Percentiles rank a stretch among this genome's conserved stretches.
phyloP scores from a whole-genome alignment of 805 yeast species.

The Wickerhamiella spandovensis region DNA sequence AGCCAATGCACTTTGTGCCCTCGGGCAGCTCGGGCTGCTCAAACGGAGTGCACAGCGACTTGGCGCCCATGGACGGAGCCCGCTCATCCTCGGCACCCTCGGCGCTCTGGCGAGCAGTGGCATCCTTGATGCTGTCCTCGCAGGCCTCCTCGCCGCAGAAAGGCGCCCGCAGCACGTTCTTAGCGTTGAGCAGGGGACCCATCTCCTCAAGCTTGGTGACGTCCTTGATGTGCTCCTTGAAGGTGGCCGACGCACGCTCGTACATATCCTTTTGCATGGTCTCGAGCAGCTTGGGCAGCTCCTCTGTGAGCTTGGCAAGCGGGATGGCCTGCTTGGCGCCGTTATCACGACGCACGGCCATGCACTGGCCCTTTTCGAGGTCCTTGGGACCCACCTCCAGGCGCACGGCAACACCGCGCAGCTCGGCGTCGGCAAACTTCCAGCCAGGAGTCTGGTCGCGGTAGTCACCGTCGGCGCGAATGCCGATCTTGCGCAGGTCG shows the following conservation, averaged over 20 bases:
- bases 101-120: constrained; percentile 63
- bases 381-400: constrained; percentile 96
- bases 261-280: constrained; percentile 66
- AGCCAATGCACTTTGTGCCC: constrained; percentile 78
- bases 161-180: constrained; percentile 85
- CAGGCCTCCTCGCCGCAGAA: constrained; percentile 95
- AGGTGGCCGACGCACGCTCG: constrained; percentile 64
- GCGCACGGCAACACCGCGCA: constrained; percentile 90
- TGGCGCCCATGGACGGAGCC: constrained; percentile 99
- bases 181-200: constrained; percentile 80
- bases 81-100: constrained; percentile 83
- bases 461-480: constrained; percentile 75
- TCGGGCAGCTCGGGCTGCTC: constrained; percentile 72
- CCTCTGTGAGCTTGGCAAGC: constrained; percentile 48
- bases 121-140: constrained; percentile 93
- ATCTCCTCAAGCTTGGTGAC: constrained; percentile 85
- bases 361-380: constrained; percentile 59
- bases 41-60: constrained; percentile 91
- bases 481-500: constrained; percentile 42
- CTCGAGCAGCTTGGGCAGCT: constrained; percentile 66
- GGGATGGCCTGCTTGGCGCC: constrained; percentile 59
- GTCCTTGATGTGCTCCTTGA: constrained; percentile 68
- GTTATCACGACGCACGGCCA: constrained; percentile 88
- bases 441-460: constrained; percentile 95
- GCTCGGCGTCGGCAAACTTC: constrained; percentile 96